phyloP scores from a whole-genome alignment of 2,329 filamentous ascomycete species.

The Trematosphaeria pertusa region DNA sequence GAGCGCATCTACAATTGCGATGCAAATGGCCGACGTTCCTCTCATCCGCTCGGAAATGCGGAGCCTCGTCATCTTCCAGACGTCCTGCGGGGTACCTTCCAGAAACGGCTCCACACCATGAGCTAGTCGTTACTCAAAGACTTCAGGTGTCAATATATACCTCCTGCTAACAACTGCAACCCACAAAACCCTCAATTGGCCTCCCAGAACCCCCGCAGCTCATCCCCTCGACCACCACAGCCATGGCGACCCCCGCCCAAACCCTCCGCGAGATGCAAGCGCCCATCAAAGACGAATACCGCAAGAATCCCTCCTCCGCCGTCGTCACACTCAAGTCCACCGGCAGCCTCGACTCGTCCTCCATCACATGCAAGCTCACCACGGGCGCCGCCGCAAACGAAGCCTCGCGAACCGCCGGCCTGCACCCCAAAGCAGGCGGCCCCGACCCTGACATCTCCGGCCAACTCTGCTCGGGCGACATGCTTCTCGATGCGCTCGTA shows the following conservation, averaged over 20 bases:
- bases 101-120: neutral
- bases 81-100: neutral
- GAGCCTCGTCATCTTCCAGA: neutral
- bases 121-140: neutral
- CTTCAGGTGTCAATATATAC: neutral
- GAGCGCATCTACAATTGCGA: too few relatives aligned
- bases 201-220: neutral
- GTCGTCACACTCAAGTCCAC: conserved; percentile 55
- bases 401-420: conserved; percentile 53
- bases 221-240: neutral
- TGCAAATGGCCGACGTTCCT: neutral
- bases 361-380: conserved; percentile 57
- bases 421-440: conserved; percentile 58
- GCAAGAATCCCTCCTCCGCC: conserved; percentile 52
- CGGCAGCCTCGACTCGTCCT: conserved; percentile 53
- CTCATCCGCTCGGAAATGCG: conserved; percentile 4
- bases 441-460: conserved; percentile 52
- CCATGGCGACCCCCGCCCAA: conserved; percentile 36
- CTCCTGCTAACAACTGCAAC: neutral
- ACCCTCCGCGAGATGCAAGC: conserved; percentile 57
- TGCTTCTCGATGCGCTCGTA: conserved; percentile 59
- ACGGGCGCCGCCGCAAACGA: conserved; percentile 50
- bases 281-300: conserved; percentile 57
- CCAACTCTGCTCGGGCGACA: conserved; percentile 58
- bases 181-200: neutral